phyloP scores from a whole-genome alignment of 345 rosid genomes.

The Lepidium didymum region DNA sequence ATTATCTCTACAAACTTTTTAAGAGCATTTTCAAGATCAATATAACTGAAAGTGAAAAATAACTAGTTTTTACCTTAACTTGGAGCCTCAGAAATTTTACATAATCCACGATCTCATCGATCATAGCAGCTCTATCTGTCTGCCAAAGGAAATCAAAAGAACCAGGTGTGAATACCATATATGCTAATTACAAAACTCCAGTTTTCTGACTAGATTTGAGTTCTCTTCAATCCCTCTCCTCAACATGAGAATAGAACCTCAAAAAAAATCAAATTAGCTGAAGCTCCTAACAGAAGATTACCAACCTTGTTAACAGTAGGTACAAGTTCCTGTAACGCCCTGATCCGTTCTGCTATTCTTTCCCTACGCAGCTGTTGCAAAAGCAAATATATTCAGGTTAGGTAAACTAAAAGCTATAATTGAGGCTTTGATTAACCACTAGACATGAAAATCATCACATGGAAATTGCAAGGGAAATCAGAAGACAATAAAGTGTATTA shows the following conservation, averaged over 20 bases:
- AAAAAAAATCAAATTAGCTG: neutral
- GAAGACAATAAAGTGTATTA: neutral
- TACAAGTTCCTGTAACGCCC: conserved; percentile 96
- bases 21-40: neutral
- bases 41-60: neutral
- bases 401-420: neutral
- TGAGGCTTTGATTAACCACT: neutral
- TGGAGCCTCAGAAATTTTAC: conserved; percentile 98
- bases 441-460: neutral
- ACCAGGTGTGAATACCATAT: neutral
- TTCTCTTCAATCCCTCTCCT: neutral
- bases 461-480: neutral
- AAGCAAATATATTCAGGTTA: neutral
- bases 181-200: neutral
- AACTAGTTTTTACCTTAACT: conserved; percentile 63
- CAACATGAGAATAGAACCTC: neutral
- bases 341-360: conserved; percentile 94
- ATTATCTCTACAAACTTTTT: conserved; percentile 1
- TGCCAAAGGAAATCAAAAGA: conserved; percentile 25
- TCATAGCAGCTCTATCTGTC: conserved; percentile 97
- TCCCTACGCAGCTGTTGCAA: conserved; percentile 82
- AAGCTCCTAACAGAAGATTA: neutral
- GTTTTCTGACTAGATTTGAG: neutral
- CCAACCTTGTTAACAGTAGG: conserved; percentile 95
- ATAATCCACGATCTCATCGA: conserved; percentile 98